Percentiles rank a stretch among this genome's conserved stretches.
Evolutionary conservation across 2,329 filamentous ascomycete genomes (phyloP).

Genomic region (Colletotrichum echinochloae): DNA sequence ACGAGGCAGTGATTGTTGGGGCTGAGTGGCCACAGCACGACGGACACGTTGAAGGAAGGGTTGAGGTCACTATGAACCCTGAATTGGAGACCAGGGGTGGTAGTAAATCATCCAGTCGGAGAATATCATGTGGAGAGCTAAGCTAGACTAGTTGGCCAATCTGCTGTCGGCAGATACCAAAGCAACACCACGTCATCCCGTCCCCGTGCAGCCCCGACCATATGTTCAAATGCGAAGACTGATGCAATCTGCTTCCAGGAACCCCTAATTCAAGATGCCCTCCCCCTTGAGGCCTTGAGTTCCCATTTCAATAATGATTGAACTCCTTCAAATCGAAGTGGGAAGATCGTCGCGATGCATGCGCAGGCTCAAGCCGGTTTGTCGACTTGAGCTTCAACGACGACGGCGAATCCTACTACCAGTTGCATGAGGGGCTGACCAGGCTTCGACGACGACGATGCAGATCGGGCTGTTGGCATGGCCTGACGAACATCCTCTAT

Average conservation of each 20-base stretch:
- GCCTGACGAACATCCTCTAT: no score
- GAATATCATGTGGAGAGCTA: constrained; percentile 30
- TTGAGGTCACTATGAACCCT: constrained; percentile 40
- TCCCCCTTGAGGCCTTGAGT: not conserved
- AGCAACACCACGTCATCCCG: constrained; percentile 6
- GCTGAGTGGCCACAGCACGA: constrained; percentile 21
- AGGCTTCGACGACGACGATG: not conserved
- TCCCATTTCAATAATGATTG: not conserved
- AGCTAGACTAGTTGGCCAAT: constrained; percentile 10
- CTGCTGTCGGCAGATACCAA: not conserved
- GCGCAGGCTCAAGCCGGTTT: not conserved
- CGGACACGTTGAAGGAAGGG: constrained; percentile 39
- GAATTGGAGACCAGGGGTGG: constrained; percentile 20
- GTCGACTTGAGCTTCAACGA: not conserved
- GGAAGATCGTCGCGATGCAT: not conserved
- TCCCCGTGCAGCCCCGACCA: not conserved
- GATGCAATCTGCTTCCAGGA: not conserved
- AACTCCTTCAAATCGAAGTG: not conserved
- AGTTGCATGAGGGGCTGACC: no score
- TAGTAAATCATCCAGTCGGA: constrained; percentile 29
- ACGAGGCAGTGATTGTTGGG: constrained; percentile 30
- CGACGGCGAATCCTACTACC: no score
- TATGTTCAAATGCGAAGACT: not conserved
- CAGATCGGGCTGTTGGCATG: not conserved
- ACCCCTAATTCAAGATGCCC: not conserved